Percentiles rank a stretch among this genome's conserved stretches.
These are phyloP conservation scores for Kalmanozyma brasiliensis DNA, from an alignment of 1,284 basidiomycete genomes.

Conservation along the genomic window DNA sequence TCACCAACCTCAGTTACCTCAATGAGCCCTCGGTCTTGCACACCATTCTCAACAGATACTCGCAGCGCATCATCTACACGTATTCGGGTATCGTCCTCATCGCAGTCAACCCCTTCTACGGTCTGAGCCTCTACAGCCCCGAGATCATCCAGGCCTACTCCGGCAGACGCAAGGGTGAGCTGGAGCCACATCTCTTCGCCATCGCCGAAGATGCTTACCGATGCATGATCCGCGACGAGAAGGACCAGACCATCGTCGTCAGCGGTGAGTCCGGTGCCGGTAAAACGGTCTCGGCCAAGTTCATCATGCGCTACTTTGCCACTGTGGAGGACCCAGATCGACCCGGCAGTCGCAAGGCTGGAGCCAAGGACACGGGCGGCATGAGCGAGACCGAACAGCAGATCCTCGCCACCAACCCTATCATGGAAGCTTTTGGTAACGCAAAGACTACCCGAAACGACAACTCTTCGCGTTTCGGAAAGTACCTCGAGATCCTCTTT, in stretches of 20 bases:
- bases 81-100: conserved; percentile 98
- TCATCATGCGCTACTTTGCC: conserved; percentile 98
- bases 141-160: conserved; percentile 98
- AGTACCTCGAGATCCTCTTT: conserved; percentile 99
- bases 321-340: conserved; percentile 87
- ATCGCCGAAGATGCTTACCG: conserved; percentile 99
- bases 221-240: conserved; percentile 92
- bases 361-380: conserved; percentile 74
- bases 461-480: conserved; percentile 98
- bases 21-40: conserved; percentile 97
- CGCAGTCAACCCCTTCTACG: conserved; percentile 96
- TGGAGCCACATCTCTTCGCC: conserved; percentile 97
- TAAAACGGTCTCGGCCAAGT: conserved; percentile 99
- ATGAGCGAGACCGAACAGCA: conserved; percentile 94
- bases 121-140: conserved; percentile 78
- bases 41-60: conserved; percentile 95
- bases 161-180: conserved; percentile 88
- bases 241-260: conserved; percentile 98
- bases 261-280: conserved; percentile 99
- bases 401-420: conserved; percentile 97
- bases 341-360: conserved; percentile 63
- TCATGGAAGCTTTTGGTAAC: conserved; percentile 98
- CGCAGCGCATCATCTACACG: conserved; percentile 96
- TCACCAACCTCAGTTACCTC: conserved; percentile 95
- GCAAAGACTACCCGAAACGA: conserved; percentile 99